Evolutionary conservation across 805 yeast species (phyloP), one percentile per base, ranked within the genome.

Genomic region (Saccharomyces jurei): DNA sequence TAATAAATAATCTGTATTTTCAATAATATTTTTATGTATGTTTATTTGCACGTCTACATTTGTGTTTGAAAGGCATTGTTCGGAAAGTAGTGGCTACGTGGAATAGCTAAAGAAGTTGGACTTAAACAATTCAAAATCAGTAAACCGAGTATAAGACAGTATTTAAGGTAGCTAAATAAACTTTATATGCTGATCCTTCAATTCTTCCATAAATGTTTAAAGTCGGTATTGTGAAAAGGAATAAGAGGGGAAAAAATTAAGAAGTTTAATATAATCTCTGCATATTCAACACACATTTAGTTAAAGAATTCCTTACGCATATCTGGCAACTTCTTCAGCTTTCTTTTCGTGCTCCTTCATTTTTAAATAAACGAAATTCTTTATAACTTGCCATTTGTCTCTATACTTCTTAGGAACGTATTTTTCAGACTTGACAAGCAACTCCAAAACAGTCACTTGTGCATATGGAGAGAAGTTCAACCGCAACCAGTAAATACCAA

Each of bases 401-500:
- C 64, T 69, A 55, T 66, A 68, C 55, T 70, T 68, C 9, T 66
- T 58, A 54, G 76, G 71, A 9, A 73, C 55, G 47, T 66, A 63
- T 46, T 63, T 62, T 58, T 73, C 76, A 30, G 70, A 50, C 41
- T 61, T 59, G 29, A 58, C 48, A 21, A 72, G 53, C 6, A 67
- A n/a, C 46, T 65, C 70, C 48, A 74, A 56, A 21, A 70, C 44
- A 26, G 69, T 65, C 4, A 66, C 66, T 58, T 74, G 77, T 2
- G 74, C 68, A 53, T 74, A 74, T 9, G 74, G 71, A 9, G 76
- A 71, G 59, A 74, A 84, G 58, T 86, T 79, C 52, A 87, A 68
- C 70, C 89, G 79, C 60, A 87, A 71, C 90, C 92, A 86, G 71
- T 81, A 83, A 65, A 87, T 81, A 55, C 77, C 67, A 52, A 76